Evolutionary conservation across 129 eudicot genomes (phyloP), one percentile per base, ranked within the genome.

Genomic region (Artemisia argyi): DNA sequence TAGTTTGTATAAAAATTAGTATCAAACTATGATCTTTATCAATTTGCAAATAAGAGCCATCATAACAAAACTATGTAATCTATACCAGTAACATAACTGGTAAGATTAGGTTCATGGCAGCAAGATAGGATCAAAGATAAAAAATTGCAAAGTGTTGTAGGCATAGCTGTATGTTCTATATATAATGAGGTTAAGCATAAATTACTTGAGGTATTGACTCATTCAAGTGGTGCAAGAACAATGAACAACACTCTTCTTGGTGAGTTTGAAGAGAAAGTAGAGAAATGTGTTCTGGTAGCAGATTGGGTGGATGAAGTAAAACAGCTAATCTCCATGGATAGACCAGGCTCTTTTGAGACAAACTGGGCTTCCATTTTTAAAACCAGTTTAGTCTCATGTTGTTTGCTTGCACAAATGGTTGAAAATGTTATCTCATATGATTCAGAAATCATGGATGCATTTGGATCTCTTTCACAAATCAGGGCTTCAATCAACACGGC

Each of bases 381-480:
- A 78, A 75, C 87, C 61, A 65, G 84, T 77, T 75, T 91, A 49
- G 64, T 81, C 42, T 80, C 90, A 35, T 86, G 94, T 61, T 86
- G 77, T 70, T 72, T 90, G 76, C 79, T 86, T 61, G 61, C 77
- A n/a, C 85, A 90, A 62, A 72, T 91, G 90, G 77, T 80, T 71
- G 97, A 90, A 71, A 79, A 57, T 65, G 89, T 82, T 12, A 76
- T 86, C 61, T 83, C 97, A 53, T 88, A 68, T 56, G 83, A 91
- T 75, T 88, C 96, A 26, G 97, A 90, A 70, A 86, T 91, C 18
- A 95, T 88, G 95, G 95, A 95, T 83, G 87, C 91, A 71, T 91
- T 95, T 83, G 97, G 94, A 63, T 85, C 97, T 32, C 78, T 95
- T 77, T 90, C 99, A 56, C 89, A 84, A 65, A 91, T 88, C 51